Conservation (phyloP, 208 protist genomes). For the Herpetomonas samuelpessoai region DNA sequence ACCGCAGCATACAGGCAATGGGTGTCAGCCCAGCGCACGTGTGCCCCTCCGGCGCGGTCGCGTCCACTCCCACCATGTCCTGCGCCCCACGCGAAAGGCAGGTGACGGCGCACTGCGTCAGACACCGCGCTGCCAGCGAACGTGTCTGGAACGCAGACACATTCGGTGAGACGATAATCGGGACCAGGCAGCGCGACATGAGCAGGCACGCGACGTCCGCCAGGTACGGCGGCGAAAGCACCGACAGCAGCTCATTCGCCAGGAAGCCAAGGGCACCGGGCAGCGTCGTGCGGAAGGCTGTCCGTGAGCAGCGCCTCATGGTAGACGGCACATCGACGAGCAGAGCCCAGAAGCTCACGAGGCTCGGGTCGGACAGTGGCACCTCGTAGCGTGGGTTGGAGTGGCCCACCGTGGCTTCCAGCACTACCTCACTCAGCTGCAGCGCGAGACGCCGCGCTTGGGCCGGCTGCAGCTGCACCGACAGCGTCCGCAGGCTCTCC, state of each 20-base stretch:
- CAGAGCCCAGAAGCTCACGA: conserved; percentile 51
- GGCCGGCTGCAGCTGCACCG: conserved; percentile 48
- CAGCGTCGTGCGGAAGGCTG: conserved; percentile 63
- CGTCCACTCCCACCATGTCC: background rate
- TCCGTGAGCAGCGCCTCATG: conserved; percentile 62
- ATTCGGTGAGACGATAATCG: conserved; percentile 50
- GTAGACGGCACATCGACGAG: conserved; percentile 47
- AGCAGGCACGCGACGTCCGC: conserved; percentile 28
- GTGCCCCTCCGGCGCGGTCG: background rate
- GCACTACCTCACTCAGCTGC: conserved; percentile 55
- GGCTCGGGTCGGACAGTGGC: conserved; percentile 26
- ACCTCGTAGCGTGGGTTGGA: conserved; percentile 25
- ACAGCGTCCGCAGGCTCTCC: conserved; percentile 60
- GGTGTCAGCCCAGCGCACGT: background rate
- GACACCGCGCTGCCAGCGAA: conserved; percentile 40
- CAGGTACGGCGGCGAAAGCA: conserved; percentile 24
- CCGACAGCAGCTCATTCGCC: conserved; percentile 50
- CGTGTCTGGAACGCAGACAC: conserved; percentile 23
- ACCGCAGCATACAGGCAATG: conserved; percentile 29
- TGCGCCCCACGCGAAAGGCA: conserved; percentile 31
- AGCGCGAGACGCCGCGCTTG: conserved; percentile 39
- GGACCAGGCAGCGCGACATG: conserved; percentile 71
- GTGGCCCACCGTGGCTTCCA: conserved; percentile 51
- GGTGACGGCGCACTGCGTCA: conserved; percentile 54
- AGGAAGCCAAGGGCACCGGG: conserved; percentile 61